Evolutionary conservation across 2,329 filamentous ascomycete genomes (phyloP).

Genomic region (Aspergillus sp.): DNA sequence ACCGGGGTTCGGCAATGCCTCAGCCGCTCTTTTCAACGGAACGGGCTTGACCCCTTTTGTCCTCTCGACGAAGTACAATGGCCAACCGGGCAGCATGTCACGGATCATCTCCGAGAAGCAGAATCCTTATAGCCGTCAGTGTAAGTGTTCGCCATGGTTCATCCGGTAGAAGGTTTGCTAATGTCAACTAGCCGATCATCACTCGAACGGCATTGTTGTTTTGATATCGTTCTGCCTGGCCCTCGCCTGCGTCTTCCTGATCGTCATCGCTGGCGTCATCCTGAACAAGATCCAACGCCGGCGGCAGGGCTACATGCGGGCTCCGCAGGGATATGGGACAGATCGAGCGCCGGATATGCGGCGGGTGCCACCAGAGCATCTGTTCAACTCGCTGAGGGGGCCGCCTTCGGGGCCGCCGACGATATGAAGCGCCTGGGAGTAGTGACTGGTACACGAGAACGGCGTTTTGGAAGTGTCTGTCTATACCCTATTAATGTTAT

Average conservation of each 20-base stretch:
- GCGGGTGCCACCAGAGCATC: slow-evolving; percentile 38
- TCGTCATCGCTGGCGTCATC: slow-evolving; percentile 38
- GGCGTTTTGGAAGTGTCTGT: background rate
- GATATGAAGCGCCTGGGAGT: slow-evolving; percentile 16
- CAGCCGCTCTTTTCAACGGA: slow-evolving; percentile 82
- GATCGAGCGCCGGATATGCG: slow-evolving; percentile 39
- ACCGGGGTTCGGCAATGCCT: slow-evolving; percentile 66
- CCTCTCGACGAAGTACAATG: slow-evolving; percentile 60
- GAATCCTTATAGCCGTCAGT: slow-evolving; percentile 58
- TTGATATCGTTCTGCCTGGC: slow-evolving; percentile 40
- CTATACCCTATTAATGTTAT: background rate
- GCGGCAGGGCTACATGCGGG: slow-evolving; percentile 38
- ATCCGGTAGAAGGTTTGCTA: slow-evolving; percentile 4
- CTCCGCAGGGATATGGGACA: slow-evolving; percentile 35
- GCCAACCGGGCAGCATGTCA: slow-evolving; percentile 62
- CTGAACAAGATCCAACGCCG: slow-evolving; percentile 39
- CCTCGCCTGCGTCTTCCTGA: slow-evolving; percentile 39
- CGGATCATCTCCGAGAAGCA: slow-evolving; percentile 75
- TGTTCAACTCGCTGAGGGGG: slow-evolving; percentile 33
- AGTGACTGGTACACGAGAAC: background rate
- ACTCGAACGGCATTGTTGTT: slow-evolving; percentile 37
- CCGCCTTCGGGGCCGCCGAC: slow-evolving; percentile 25
- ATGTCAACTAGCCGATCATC: slow-evolving; percentile 22
- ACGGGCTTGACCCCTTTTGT: slow-evolving; percentile 68
- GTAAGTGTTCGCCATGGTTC: slow-evolving; percentile 40